Evolutionary conservation across 2,329 filamentous ascomycete genomes (phyloP), one percentile per base, ranked within the genome.

Genomic region (Claviceps purpurea): DNA sequence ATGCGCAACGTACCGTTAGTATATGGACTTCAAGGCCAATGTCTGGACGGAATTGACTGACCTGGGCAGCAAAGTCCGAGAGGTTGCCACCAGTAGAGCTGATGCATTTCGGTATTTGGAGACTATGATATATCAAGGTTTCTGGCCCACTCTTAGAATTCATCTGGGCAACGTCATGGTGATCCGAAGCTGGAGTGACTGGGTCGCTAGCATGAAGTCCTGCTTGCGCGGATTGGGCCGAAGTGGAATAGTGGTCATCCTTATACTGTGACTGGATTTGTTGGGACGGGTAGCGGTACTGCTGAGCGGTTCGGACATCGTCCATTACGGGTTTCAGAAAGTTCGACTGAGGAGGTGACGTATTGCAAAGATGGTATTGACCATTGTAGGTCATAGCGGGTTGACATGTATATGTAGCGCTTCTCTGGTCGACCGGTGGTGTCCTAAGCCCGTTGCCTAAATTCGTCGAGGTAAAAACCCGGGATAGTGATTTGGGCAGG

Each of bases 41-140:
- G 6, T 5, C 4, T 14, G 10, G 4, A 38, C 16, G 14, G 39
- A 26, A n/a, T 14, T 48, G 45, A 65, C 73, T 59, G 68, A 90
- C 87, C 76, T 89, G 81, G 53, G 89, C 87, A 50, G 88, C 86
- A 66, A 95, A 89, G 62, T 93, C 87, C 10, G 87, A 78, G 58
- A 95, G 66, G 62, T 79, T 90, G 7, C 87, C 87, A 46, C 86
- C 85, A 59, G 77, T 81, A 38, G 82, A 74, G 61, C 84, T 89
- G 62, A 95, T 89, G 40, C 87, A 84, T 45, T 75, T 72, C 6
- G 89, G 88, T 42, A 94, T 82, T 60, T 85, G 81, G 40, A 91
- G 72, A 61, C 76, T 81, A 62, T 81, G 77, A 55, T 70, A 72
- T 2, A 77, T 73, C 64, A 81, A 70, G 30, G 68, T 69, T 30